Evolutionary conservation across 805 yeast species (phyloP).

Genomic region (Teunomyces cretensis): DNA sequence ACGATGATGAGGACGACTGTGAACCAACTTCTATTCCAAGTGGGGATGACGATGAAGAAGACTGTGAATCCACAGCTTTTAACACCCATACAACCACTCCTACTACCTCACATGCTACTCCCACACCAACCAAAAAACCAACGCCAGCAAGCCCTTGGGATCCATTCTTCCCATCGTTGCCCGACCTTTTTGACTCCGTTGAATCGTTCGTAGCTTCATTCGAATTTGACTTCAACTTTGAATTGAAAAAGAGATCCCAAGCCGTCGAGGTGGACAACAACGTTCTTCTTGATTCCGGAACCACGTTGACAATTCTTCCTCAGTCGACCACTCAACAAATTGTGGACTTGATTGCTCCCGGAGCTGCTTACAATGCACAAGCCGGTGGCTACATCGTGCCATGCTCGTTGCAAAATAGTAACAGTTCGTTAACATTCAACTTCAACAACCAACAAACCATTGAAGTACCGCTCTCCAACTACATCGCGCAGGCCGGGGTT

Average conservation of each 20-base stretch:
- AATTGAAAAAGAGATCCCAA: background rate
- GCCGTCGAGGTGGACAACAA: conserved; percentile 5
- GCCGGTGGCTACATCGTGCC: conserved; percentile 13
- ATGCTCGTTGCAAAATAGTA: conserved; percentile 12
- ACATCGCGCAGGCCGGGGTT: conserved; percentile 12
- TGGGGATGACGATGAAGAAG: too few relatives aligned
- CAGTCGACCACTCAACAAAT: conserved; percentile 7
- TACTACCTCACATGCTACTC: background rate
- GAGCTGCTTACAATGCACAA: conserved; percentile 5
- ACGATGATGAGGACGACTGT: too few relatives aligned
- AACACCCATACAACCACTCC: too few relatives aligned
- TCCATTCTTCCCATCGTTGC: background rate
- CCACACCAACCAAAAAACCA: background rate
- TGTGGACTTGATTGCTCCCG: conserved; percentile 7
- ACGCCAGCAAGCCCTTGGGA: background rate
- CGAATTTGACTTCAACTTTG: background rate
- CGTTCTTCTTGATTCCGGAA: conserved; percentile 58
- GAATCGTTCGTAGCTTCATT: background rate
- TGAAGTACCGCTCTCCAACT: conserved; percentile 14
- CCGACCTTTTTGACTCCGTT: background rate
- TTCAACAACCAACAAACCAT: conserved; percentile 11
- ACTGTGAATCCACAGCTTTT: too few relatives aligned
- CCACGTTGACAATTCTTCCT: conserved; percentile 52
- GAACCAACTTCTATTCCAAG: too few relatives aligned
- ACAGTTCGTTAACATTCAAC: conserved; percentile 10